Base-by-base conservation (phyloP, 2,329 filamentous ascomycete species). In the Eutypella sp. region DNA sequence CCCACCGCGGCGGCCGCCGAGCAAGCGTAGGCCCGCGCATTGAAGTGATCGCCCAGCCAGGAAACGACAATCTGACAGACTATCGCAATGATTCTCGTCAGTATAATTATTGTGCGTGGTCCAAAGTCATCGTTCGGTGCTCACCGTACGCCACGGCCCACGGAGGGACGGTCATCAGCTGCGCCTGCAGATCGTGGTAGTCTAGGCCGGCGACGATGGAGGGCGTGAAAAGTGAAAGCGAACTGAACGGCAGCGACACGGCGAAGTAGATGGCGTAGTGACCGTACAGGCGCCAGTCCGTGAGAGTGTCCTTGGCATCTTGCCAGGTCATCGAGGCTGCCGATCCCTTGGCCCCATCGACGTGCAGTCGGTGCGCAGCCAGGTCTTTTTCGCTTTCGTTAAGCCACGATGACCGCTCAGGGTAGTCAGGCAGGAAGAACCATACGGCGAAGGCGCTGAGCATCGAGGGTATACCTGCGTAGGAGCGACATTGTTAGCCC, bases 301-400 rank as follows among this genome's bases (percentile, higher is more conserved):
- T 82, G 4, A 82, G 69, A 53, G 82, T 88, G 18, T 81, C 75
- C 57, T 81, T 85, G 69, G 82, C 86, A 53, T 91, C 87, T 20
- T 67, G 71, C 63, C 85, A 80, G 1, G 77, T 85, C 57, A 82
- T 78, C 50, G 70, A 74, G 13, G 81, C 75, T 53, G 88, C 81
- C 2, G 72, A 67, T 66, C 81, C 81, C 53, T 75, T 72, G 53
- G 71, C 71, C 29, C 74, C 74, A 49, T 76, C 72, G 27, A 70
- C 54, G 25, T 60, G 60, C n/a, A 78, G 55, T 2, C 75, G 66
- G 16, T 59, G 63, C 3, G 66, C 53, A 2, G 72, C 72, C 15
- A 89, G 69, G 5, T 73, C 72, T 48, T 76, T 79, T 57, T 90
- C 84, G 24, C 75, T 65, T 4, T 72, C 66, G 3, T 70, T 76